These are phyloP conservation scores for Echria macrotheca DNA, from an alignment of 495 filamentous ascomycete genomes.

Conservation along the genomic window DNA sequence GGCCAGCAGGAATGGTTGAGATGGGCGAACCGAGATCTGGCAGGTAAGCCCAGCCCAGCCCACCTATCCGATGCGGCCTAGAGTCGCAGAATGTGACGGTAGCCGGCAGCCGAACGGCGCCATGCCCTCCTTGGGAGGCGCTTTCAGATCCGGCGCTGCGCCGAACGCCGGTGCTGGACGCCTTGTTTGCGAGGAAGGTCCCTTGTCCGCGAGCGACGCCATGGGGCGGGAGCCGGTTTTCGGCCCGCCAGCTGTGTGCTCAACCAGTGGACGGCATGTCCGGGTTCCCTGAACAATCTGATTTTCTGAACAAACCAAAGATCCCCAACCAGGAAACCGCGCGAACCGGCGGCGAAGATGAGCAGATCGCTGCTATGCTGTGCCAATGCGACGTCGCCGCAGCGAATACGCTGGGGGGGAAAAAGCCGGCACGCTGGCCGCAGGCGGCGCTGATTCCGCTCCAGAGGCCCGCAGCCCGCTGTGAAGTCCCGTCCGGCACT, in stretches of 20 bases:
- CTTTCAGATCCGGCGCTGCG: slow-evolving; percentile 8
- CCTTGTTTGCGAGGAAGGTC: neutral
- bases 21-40: slow-evolving; percentile 9
- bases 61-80: slow-evolving; percentile 1
- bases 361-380: neutral
- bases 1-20: neutral
- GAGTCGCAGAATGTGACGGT: slow-evolving; percentile 8
- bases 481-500: neutral
- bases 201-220: slow-evolving; percentile 1
- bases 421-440: neutral
- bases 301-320: neutral
- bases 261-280: slow-evolving; percentile 8
- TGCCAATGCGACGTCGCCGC: neutral
- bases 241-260: slow-evolving; percentile 6
- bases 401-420: neutral
- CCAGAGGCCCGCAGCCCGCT: neutral
- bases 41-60: slow-evolving; percentile 3
- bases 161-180: neutral
- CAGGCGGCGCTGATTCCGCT: neutral
- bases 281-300: slow-evolving; percentile 8
- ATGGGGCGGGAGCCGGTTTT: slow-evolving; percentile 7
- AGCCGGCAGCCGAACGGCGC: slow-evolving; percentile 9
- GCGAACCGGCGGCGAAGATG: neutral
- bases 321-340: slow-evolving; percentile 2
- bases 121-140: slow-evolving; percentile 1